Percentiles rank a stretch among this genome's conserved stretches.
phyloP scores from a whole-genome alignment of 768 basidiomycete genomes.

The Tubosaeta sp. region DNA sequence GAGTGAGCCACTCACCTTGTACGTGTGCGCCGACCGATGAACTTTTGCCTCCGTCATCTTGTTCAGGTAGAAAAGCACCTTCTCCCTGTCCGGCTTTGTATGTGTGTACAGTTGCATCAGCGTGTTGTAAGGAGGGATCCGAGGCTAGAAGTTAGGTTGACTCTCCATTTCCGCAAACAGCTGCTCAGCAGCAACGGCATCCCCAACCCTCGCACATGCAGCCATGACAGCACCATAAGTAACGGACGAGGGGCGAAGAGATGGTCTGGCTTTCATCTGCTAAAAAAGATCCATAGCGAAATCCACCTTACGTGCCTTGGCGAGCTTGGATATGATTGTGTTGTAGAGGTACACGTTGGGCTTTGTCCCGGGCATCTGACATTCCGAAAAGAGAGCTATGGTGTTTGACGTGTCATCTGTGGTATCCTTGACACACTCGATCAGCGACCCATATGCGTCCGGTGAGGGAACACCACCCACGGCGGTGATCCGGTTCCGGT shows the following conservation, averaged over 20 bases:
- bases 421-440: conserved; percentile 84
- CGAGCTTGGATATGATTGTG: conserved; percentile 94
- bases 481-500: conserved; percentile 73
- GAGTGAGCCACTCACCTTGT: conserved; percentile 58
- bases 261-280: conserved; percentile 64
- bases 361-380: conserved; percentile 58
- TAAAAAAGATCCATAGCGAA: conserved; percentile 83
- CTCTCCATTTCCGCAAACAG: conserved; percentile 83
- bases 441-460: conserved; percentile 90
- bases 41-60: conserved; percentile 59
- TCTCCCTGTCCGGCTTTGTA: conserved; percentile 81
- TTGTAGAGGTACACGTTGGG: conserved; percentile 93
- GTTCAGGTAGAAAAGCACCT: conserved; percentile 72
- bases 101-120: conserved; percentile 97
- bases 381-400: conserved; percentile 77
- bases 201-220: conserved; percentile 92
- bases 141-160: conserved; percentile 72
- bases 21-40: conserved; percentile 83
- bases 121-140: conserved; percentile 94
- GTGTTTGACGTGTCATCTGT: conserved; percentile 94
- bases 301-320: conserved; percentile 92
- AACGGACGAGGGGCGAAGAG: conserved; percentile 70
- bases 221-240: conserved; percentile 94
- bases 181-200: conserved; percentile 72
- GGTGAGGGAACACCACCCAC: conserved; percentile 76